Base-by-base conservation (phyloP, 2,329 filamentous ascomycete genomes). In the Colletotrichum scovillei region DNA sequence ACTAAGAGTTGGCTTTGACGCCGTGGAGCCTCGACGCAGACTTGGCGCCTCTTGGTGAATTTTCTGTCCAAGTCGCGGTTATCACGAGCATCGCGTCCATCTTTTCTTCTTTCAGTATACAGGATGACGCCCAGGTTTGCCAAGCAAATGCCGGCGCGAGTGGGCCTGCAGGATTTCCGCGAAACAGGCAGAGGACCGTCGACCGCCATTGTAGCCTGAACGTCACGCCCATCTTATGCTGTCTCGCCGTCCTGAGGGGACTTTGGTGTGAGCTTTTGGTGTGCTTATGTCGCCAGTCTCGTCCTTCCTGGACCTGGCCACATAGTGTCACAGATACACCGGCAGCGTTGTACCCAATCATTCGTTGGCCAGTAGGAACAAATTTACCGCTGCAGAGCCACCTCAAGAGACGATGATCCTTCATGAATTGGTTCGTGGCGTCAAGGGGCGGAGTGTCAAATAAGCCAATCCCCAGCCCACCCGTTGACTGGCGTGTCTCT, bases 81-180 rank as follows among this genome's bases (percentile, higher is more conserved):
- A 28, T 69, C 52, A 22, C 32, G 32, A 22, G 28, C 19, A 46
- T 28, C 30, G 8, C 30, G 65, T 28, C 16, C 42, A 69, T 73
- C 66, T 16, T 64, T 69, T n/a, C 59, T 35, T 16, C 12, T 55
- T 64, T 16, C 3, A 55, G 58, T n/a, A 42, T 6, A 26, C 3
- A 35, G 46, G 64, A 69, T 69, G 22, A 42, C 14, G 57, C 69
- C 57, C 65, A 52, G 69, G 30, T 14, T 28, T 58, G 53, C 69
- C 66, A 64, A 63, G 58, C 16, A 7, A 22, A 53, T n/a, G n/a
- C 70, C 38, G 66, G 58, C n/a, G 46, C 7, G 14, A 24, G 66
- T 59, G 58, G 70, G 38, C 26, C 69, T 55, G 65, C 60, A 73
- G 70, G 70, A 73, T 73, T 69, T 32, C 30, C 24, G 57, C n/a